Evolutionary conservation across 106 monocot species (phyloP), one percentile per base, ranked within the genome.

Genomic region (Narthecium ossifragum): DNA sequence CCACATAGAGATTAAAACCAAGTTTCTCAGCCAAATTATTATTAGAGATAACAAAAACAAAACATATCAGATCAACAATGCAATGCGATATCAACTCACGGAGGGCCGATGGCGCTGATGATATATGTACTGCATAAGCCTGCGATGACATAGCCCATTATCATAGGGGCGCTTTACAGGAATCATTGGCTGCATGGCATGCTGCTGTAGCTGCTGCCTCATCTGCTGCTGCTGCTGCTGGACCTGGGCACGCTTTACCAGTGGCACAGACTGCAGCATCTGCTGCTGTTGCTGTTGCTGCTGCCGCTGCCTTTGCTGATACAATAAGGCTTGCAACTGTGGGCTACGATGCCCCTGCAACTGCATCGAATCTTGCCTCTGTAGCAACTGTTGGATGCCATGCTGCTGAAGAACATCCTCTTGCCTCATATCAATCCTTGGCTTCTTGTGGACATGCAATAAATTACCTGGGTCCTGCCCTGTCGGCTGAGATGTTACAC

Each of bases 41-140:
- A 66, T 14, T 23, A 32, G 5, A n/a, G 32, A 60, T 23, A 40
- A 38, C 5, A 12, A 31, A 43, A 2, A 18, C 26, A 38, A 34
- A 57, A 13, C 6, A 55, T 63, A 70, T 34, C 27, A 61, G 24
- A 14, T 10, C 22, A 48, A 22, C 23, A 24, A 23, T 36, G 36
- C 5, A 36, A 10, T 24, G 3, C 2, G 49, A 24, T 17, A 0
- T 53, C 30, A 68, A 62, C 86, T 78, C 46, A 90, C 96, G 59
- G 78, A 41, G 30, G 83, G 86, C 14, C 86, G 70, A 43, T 87
- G 73, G 32, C 86, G 80, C 62, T 79, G 85, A 66, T 98, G 96
- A 60, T 84, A 98, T 61, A 98, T 81, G 60, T 87, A 98, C 50
- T 98, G 90, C 96, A 87, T 90, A 51, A 90, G 70, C 39, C 90